These are phyloP conservation scores for Verbena officinalis DNA, from an alignment of 257 asterid species.

Conservation along the genomic window DNA sequence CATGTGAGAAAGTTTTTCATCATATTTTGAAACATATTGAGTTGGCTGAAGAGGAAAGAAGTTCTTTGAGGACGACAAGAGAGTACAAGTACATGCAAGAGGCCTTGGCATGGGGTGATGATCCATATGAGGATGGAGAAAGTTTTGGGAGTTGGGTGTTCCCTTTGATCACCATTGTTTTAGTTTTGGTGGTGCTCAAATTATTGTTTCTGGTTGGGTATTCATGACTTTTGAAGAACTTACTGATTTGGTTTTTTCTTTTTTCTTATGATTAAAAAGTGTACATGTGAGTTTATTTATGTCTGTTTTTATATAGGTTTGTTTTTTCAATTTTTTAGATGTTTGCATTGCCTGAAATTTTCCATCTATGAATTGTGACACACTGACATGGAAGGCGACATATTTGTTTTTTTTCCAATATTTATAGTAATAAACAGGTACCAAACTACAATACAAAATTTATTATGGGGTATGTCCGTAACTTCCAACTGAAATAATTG, in stretches of 20 bases:
- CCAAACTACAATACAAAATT: too few species aligned
- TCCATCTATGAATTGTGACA: too few species aligned
- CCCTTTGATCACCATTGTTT: constrained; percentile 4
- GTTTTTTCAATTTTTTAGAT: background rate
- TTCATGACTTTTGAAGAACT: background rate
- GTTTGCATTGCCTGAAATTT: background rate
- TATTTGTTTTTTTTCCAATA: too few species aligned
- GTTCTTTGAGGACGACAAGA: background rate
- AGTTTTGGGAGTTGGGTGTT: constrained; percentile 20
- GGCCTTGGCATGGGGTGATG: constrained; percentile 48
- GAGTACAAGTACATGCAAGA: constrained; percentile 25
- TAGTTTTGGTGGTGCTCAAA: constrained; percentile 23
- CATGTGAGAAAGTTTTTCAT: constrained; percentile 41
- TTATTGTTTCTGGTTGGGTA: constrained; percentile 2
- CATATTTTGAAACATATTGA: constrained; percentile 42
- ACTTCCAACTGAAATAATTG: too few species aligned
- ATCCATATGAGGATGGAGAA: constrained; percentile 36
- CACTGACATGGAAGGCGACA: too few species aligned
- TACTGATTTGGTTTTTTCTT: background rate
- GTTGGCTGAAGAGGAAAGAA: constrained; percentile 41
- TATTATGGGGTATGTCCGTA: too few species aligned
- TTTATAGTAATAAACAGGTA: too few species aligned
- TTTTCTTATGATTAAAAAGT: too few species aligned
- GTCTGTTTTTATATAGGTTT: background rate
- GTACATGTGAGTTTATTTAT: background rate